Evolutionary conservation across 805 yeast species (phyloP).

Genomic region (Candida gorgasii): DNA sequence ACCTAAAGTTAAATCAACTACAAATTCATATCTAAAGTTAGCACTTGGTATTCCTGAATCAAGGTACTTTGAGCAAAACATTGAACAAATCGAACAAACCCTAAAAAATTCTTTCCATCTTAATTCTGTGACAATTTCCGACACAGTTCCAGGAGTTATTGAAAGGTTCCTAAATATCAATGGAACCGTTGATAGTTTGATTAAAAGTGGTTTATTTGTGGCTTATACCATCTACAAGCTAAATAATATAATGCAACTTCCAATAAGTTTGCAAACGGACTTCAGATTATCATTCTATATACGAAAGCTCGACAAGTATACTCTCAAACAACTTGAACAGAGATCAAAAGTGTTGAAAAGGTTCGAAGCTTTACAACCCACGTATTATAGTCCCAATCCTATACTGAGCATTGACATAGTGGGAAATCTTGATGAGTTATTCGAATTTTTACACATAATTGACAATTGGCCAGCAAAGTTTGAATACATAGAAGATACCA

Average conservation of each 20-base stretch:
- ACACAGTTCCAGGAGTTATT: slow-evolving; percentile 23
- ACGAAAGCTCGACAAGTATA: slow-evolving; percentile 8
- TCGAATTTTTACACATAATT: slow-evolving; percentile 16
- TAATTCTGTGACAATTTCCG: slow-evolving; percentile 23
- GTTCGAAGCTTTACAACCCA: slow-evolving; percentile 10
- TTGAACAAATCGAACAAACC: slow-evolving; percentile 11
- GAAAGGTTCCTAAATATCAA: slow-evolving; percentile 32
- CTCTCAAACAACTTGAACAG: slow-evolving; percentile 14
- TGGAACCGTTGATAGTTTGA: slow-evolving; percentile 24
- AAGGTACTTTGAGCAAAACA: slow-evolving; percentile 20
- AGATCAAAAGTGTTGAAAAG: slow-evolving; percentile 3
- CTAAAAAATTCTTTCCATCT: slow-evolving; percentile 24
- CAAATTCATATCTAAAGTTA: slow-evolving; percentile 13
- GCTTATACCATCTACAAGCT: slow-evolving; percentile 27
- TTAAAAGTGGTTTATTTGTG: slow-evolving; percentile 27
- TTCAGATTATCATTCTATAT: slow-evolving; percentile 7
- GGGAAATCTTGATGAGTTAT: slow-evolving; percentile 24
- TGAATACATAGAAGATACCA: slow-evolving; percentile 18
- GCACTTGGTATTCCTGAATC: slow-evolving; percentile 27
- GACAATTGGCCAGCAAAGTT: slow-evolving; percentile 5
- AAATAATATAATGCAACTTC: slow-evolving; percentile 24
- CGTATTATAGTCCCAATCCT: neutral
- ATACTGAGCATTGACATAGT: slow-evolving; percentile 14
- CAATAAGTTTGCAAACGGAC: slow-evolving; percentile 31
- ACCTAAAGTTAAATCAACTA: slow-evolving; percentile 5